phyloP scores from a whole-genome alignment of 176 grass and related monocot species.

The Bromus sterilis region DNA sequence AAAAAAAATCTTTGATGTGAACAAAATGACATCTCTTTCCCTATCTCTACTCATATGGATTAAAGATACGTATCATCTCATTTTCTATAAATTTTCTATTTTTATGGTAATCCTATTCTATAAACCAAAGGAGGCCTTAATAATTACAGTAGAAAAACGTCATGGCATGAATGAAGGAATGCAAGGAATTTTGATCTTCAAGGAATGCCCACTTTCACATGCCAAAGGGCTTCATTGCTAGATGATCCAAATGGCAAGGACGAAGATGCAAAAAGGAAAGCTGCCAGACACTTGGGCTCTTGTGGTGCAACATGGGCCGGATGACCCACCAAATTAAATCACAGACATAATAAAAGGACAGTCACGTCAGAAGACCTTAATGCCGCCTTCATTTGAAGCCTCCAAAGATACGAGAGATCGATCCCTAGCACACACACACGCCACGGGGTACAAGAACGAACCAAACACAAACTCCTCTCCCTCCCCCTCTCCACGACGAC shows the following conservation, averaged over 20 bases:
- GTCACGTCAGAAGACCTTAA: conserved; percentile 11
- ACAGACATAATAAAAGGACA: conserved; percentile 1
- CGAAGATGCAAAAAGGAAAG: not conserved
- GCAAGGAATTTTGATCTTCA: too few species aligned
- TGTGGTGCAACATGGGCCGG: not conserved
- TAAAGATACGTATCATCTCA: too few species aligned
- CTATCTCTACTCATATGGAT: too few species aligned
- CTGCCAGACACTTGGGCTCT: not conserved
- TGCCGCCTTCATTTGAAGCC: conserved; percentile 49
- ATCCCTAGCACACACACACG: too few species aligned
- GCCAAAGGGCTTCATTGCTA: not conserved
- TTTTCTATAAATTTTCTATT: too few species aligned
- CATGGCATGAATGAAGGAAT: too few species aligned
- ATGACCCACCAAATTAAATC: conserved; percentile 28
- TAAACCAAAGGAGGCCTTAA: too few species aligned
- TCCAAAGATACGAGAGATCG: not conserved
- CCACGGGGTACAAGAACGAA: not conserved
- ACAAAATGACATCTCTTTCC: too few species aligned
- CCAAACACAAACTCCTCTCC: not conserved
- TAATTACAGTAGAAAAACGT: too few species aligned
- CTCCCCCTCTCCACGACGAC: not conserved
- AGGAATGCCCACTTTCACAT: too few species aligned
- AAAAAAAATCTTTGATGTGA: too few species aligned
- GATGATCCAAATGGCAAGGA: not conserved
- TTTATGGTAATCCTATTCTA: too few species aligned